phyloP scores from a whole-genome alignment of 1,284 basidiomycete species.

The Microbotryum saponariae region DNA sequence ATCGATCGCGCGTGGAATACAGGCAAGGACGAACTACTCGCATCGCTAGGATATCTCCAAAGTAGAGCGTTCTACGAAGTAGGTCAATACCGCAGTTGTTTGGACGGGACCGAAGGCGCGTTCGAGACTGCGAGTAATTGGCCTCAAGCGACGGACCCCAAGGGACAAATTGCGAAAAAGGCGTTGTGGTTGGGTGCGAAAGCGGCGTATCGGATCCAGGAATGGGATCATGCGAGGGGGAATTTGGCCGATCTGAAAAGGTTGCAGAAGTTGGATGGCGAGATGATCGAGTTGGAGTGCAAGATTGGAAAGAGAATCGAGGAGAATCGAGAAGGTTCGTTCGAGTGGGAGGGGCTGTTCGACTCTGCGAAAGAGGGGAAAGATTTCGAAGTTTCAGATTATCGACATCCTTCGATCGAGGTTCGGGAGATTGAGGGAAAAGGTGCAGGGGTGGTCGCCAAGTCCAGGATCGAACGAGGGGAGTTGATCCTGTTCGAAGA shows the following conservation, averaged over 20 bases:
- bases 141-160: no score
- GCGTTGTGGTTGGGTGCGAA: constrained; percentile 11
- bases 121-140: no score
- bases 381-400: constrained; percentile 12
- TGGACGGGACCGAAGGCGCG: no score
- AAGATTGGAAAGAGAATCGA: neutral
- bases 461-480: constrained; percentile 14
- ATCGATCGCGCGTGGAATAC: no score
- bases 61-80: no score
- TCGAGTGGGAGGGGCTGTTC: constrained; percentile 4
- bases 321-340: constrained; percentile 5
- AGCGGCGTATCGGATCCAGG: constrained; percentile 8
- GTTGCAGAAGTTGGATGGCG: neutral
- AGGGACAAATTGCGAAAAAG: neutral
- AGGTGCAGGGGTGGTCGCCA: constrained; percentile 25
- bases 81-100: no score
- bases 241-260: neutral
- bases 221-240: neutral
- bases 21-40: no score
- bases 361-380: neutral
- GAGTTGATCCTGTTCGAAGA: constrained; percentile 25
- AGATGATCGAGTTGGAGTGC: neutral
- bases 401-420: neutral
- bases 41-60: no score
- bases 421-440: constrained; percentile 3